Conservation (phyloP, 192 early-diverging fungal genomes). For the Gaertneriomyces sp. region DNA sequence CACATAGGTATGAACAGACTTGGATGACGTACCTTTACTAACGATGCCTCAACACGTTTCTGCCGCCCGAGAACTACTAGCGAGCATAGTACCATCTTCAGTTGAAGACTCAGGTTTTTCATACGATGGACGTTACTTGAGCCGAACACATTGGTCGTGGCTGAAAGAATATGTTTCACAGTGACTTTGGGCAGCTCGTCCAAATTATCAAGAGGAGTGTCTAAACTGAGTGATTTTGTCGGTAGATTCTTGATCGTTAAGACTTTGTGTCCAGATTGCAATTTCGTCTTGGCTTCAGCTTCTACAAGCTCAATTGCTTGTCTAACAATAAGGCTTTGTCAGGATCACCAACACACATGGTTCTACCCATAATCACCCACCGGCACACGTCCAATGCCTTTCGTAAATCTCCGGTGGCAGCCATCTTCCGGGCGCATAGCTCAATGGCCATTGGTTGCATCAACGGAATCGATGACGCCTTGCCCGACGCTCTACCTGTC, state of each 20-base stretch:
- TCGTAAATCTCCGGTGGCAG: constrained; percentile 66
- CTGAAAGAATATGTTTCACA: constrained; percentile 73
- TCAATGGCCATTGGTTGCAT: constrained; percentile 85
- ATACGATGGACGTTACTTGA: constrained; percentile 45
- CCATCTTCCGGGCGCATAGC: constrained; percentile 87
- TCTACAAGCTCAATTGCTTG: constrained; percentile 84
- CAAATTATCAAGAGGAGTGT: not conserved
- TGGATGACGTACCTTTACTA: constrained; percentile 43
- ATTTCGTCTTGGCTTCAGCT: constrained; percentile 53
- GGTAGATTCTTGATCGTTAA: no score
- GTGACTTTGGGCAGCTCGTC: constrained; percentile 68
- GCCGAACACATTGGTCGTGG: constrained; percentile 56
- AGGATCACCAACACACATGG: no score
- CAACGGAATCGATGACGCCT: constrained; percentile 37
- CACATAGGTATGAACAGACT: not conserved
- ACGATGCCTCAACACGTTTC: constrained; percentile 45
- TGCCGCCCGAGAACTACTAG: constrained; percentile 48
- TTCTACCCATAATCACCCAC: constrained; percentile 8
- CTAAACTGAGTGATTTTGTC: not conserved
- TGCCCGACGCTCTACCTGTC: not conserved
- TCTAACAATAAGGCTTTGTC: constrained; percentile 34
- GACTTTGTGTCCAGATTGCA: no score
- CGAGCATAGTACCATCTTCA: constrained; percentile 70
- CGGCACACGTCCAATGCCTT: constrained; percentile 45
- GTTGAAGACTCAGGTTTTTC: constrained; percentile 70